Conservation (phyloP, 257 asterid species). For the Jasminum sambac region DNA sequence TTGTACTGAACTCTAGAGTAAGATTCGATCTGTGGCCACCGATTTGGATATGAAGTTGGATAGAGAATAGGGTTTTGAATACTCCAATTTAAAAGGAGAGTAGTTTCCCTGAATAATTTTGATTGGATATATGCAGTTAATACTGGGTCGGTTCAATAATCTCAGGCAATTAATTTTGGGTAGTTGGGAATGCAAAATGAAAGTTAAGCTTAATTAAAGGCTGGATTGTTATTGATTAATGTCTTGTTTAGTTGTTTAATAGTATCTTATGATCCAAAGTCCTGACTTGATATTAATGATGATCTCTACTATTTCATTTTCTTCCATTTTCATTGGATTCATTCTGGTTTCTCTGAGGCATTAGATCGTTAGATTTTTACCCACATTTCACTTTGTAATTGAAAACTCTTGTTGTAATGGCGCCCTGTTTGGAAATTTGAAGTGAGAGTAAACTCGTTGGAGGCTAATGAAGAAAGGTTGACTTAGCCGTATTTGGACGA, state of each 20-base stretch:
- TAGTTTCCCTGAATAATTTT: background rate
- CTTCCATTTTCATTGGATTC: background rate
- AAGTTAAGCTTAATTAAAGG: background rate
- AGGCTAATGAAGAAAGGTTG: background rate
- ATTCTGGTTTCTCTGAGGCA: background rate
- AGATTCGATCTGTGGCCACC: background rate
- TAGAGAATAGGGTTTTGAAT: background rate
- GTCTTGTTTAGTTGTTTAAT: background rate
- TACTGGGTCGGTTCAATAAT: slow-evolving; percentile 1
- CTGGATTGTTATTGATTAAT: background rate
- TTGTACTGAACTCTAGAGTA: background rate
- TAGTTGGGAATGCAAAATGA: background rate
- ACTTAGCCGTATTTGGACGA: background rate
- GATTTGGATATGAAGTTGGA: background rate
- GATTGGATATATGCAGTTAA: background rate
- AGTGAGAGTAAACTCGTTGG: background rate
- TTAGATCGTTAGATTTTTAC: background rate
- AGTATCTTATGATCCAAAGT: background rate
- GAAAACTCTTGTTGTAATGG: background rate
- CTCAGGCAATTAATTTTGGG: background rate
- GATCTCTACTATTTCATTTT: background rate
- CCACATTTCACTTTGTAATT: background rate
- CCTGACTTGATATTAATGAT: background rate
- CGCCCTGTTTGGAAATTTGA: background rate
- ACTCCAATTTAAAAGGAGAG: background rate